Conservation (phyloP, 805 yeast species). For the Cyberlindnera euphorbiiphila region DNA sequence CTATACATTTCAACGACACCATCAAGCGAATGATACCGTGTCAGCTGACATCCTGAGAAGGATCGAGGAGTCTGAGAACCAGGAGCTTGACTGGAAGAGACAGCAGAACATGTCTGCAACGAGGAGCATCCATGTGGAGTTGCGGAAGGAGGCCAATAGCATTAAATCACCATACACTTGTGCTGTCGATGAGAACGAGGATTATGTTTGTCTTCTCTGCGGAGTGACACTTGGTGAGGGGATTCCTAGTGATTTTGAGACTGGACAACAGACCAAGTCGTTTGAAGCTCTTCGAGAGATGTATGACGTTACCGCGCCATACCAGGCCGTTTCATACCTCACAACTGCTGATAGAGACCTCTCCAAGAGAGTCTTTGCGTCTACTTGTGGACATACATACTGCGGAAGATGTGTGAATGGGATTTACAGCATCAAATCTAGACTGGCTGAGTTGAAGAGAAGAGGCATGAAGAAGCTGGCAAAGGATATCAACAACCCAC, state of each 20-base stretch:
- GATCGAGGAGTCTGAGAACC: constrained; percentile 20
- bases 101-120: constrained; percentile 14
- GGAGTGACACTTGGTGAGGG: constrained; percentile 74
- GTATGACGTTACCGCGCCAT: constrained; percentile 54
- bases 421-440: constrained; percentile 41
- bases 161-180: constrained; percentile 20
- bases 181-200: constrained; percentile 32
- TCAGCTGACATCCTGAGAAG: constrained; percentile 13
- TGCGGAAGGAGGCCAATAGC: background rate
- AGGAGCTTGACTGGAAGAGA: constrained; percentile 15
- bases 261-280: constrained; percentile 27
- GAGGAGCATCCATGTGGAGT: background rate
- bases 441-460: constrained; percentile 19
- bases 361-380: constrained; percentile 61
- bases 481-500: constrained; percentile 31
- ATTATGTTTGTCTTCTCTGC: constrained; percentile 61
- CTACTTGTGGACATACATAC: constrained; percentile 78
- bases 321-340: constrained; percentile 50
- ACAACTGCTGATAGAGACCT: constrained; percentile 54
- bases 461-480: constrained; percentile 19
- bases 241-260: constrained; percentile 48
- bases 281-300: constrained; percentile 31
- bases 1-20: background rate
- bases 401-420: constrained; percentile 82
- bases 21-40: constrained; percentile 14